Evolutionary conservation across 495 filamentous ascomycete genomes (phyloP), one percentile per base, ranked within the genome.

Genomic region (Penicillium robsamsonii): DNA sequence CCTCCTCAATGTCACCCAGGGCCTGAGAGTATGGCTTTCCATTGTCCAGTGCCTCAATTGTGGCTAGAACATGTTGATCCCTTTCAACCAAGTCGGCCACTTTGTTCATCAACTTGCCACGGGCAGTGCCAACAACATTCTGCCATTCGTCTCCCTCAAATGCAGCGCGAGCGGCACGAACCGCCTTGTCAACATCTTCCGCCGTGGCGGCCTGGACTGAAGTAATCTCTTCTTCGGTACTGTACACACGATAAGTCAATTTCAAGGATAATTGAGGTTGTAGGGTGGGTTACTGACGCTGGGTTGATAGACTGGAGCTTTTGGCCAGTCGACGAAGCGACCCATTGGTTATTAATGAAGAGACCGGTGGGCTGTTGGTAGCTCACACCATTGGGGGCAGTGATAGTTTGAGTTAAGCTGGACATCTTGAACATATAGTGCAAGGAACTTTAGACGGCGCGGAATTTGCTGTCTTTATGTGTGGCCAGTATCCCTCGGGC

Each of bases 21-120:
- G 9, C 22, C 15, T 12, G 18, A 4, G 30, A 45, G 31, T 12
- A 15, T 25, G 18, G 49, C 53, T 17, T 29, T 60, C 90, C 91
- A 66, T 94, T 95, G 70, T 96, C 91, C 83, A 90, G 92, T 0
- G 88, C 87, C 73, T 96, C 91, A 48, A 96, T 91, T 1, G 90
- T 89, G 20, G 90, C 90, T 10, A 96, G 76, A 0, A 77, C 75
- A 62, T 90, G 85, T 37, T 78, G 76, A 60, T 96, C 77, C 64
- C 86, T 52, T 46, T 86, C 68, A 11, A 91, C 70, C 4, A 96
- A 75, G 45, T 86, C 82, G 10, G 87, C 85, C 41, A 96, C 78
- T 58, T 83, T 87, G 50, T 68, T 74, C 82, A 96, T 81, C 55
- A 95, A 66, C 33, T 79, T 79, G 7, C 90, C 91, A 17, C 91